These are phyloP conservation scores for Chalciporus piperatoides DNA, from an alignment of 1,284 basidiomycete genomes.

Conservation along the genomic window DNA sequence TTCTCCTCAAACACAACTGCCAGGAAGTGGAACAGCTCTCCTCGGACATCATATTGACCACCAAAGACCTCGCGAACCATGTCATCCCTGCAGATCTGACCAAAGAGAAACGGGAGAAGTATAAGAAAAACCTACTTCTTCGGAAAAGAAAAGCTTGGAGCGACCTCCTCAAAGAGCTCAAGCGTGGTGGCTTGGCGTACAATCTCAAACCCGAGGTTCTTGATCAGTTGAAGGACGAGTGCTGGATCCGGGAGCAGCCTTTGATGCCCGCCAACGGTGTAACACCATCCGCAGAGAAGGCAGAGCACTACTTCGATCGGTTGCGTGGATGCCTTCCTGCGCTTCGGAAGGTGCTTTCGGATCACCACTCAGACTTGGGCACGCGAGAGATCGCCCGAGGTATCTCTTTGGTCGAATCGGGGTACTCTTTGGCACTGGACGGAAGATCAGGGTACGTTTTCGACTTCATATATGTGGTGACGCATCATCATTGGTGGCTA, in stretches of 20 bases:
- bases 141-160: constrained; percentile 92
- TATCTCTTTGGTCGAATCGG: constrained; percentile 76
- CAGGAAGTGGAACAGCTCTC: constrained; percentile 61
- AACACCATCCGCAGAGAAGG: constrained; percentile 34
- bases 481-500: constrained; percentile 1
- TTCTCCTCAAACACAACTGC: constrained; percentile 39
- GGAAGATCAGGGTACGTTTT: constrained; percentile 42
- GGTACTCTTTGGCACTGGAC: constrained; percentile 61
- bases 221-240: constrained; percentile 56
- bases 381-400: constrained; percentile 85
- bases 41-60: constrained; percentile 69
- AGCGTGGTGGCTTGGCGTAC: constrained; percentile 72
- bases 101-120: constrained; percentile 66
- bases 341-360: constrained; percentile 60
- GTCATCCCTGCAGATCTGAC: constrained; percentile 45
- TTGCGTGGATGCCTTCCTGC: constrained; percentile 67
- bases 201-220: constrained; percentile 74
- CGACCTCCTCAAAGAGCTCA: constrained; percentile 88
- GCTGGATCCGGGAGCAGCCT: constrained; percentile 67
- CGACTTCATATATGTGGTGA: background rate
- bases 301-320: constrained; percentile 72
- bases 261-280: constrained; percentile 30
- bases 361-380: constrained; percentile 79
- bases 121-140: constrained; percentile 72
- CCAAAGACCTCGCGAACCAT: constrained; percentile 59